Evolutionary conservation across 1,284 basidiomycete genomes (phyloP), one percentile per base, ranked within the genome.

Genomic region (Ustilago xerochloae): DNA sequence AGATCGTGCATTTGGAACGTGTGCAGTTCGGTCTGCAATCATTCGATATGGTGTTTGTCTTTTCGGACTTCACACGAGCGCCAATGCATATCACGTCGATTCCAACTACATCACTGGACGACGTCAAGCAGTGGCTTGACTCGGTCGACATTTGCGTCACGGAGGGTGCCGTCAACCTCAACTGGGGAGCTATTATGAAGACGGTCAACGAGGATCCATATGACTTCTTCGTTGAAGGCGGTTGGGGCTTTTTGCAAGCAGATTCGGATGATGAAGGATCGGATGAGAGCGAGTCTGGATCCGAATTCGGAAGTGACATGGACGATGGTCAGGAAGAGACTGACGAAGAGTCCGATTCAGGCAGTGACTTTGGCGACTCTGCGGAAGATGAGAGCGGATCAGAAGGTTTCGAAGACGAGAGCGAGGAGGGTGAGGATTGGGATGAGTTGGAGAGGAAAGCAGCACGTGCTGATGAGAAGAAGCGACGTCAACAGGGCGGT

Each of bases 11-110:
- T 47, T 86, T 99, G 75, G 97, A 99, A 85, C 92, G 97, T 85
- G 95, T 99, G 6, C 94, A 97, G 84, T 99, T 97, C 82, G 92
- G 93, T 2, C 87, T 99, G 72, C 97, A 94, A 85, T 95, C 97
- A 80, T 99, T 99, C 80, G 97, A 99, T 88, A 89, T 99, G 84
- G 93, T 97, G 18, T 90, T 99, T 57, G 92, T 99, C 64, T 93
- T 97, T 88, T 93, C 93, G 83, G 97, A 99, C 85, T 98, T 98
- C 86, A 92, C 93, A 32, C 93, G 93, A 78, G 75, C 91, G 4
- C 95, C 95, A 0, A 88, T 97, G 18, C 94, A 81, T 53, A 61
- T 84, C 38, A 83, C 79, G 39, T 81, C 79, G 49, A 81, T 83
- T 24, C 81, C 81, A 4, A 80, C 68, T 2, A 60, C 72, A 7